These are phyloP conservation scores for Colletotrichum salicis DNA, from an alignment of 2,329 filamentous ascomycete species.

Conservation along the genomic window DNA sequence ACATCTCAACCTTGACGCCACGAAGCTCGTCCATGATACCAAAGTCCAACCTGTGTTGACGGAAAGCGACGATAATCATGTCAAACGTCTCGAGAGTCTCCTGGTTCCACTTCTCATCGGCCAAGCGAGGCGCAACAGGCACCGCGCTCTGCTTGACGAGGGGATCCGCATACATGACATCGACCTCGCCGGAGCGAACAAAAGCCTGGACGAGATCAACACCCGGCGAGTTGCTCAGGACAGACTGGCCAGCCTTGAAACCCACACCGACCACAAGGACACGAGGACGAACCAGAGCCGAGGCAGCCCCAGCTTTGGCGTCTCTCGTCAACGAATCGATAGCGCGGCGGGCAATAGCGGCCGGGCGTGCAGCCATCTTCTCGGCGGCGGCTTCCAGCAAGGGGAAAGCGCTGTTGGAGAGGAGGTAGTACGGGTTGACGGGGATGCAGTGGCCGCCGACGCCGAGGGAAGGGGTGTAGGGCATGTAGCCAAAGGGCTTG, in stretches of 20 bases:
- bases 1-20: constrained; percentile 41
- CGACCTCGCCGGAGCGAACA: constrained; percentile 37
- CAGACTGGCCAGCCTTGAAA: constrained; percentile 49
- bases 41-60: constrained; percentile 44
- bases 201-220: constrained; percentile 41
- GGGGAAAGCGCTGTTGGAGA: constrained; percentile 49
- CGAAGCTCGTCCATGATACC: constrained; percentile 36
- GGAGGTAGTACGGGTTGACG: constrained; percentile 54
- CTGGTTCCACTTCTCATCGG: constrained; percentile 42
- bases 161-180: constrained; percentile 46
- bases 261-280: constrained; percentile 47
- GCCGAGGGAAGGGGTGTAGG: constrained; percentile 49
- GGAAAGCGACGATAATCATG: constrained; percentile 44
- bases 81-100: constrained; percentile 42
- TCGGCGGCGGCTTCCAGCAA: constrained; percentile 49
- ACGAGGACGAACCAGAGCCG: constrained; percentile 36
- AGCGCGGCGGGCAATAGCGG: constrained; percentile 39
- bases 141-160: constrained; percentile 43
- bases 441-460: constrained; percentile 58
- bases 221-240: constrained; percentile 46
- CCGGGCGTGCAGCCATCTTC: constrained; percentile 46
- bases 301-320: neutral
- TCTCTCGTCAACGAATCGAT: neutral
- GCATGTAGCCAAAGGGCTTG: constrained; percentile 53
- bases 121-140: constrained; percentile 41